Percentiles rank a stretch among this genome's conserved stretches.
These are phyloP conservation scores for Trichoderma koningii DNA, from an alignment of 2,329 filamentous ascomycete species.

Conservation along the genomic window DNA sequence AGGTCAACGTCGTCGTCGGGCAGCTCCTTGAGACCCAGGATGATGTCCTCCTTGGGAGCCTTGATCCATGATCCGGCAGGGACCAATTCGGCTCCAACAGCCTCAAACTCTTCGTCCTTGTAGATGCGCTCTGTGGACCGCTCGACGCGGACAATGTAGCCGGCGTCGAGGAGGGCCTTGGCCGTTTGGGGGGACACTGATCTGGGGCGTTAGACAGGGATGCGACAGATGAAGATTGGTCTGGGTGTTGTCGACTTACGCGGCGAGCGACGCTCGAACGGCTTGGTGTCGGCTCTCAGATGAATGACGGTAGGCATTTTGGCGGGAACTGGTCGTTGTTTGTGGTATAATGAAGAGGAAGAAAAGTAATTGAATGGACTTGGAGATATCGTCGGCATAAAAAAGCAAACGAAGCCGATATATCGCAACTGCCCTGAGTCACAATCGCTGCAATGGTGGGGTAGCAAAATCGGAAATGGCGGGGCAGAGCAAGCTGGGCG, in stretches of 20 bases:
- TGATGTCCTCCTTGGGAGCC: conserved; percentile 60
- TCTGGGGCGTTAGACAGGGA: neutral
- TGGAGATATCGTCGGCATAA: neutral
- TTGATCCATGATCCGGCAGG: conserved; percentile 19
- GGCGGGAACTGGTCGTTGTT: neutral
- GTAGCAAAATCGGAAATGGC: conserved; percentile 3
- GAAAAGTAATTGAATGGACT: neutral
- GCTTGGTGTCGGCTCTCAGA: conserved; percentile 2
- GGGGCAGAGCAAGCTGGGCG: neutral
- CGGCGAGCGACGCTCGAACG: conserved; percentile 1
- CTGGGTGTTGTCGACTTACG: neutral
- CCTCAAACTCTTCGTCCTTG: conserved; percentile 60
- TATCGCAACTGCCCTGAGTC: neutral
- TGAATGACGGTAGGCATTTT: conserved; percentile 5
- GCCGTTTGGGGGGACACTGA: conserved; percentile 31
- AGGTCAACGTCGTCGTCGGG: conserved; percentile 2
- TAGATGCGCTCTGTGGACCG: conserved; percentile 66
- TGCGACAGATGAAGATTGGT: neutral
- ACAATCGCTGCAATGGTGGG: conserved; percentile 7
- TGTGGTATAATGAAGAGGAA: neutral
- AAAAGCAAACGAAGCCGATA: neutral
- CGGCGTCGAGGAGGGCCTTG: conserved; percentile 61
- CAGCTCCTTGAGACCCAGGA: conserved; percentile 63
- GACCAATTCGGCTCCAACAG: conserved; percentile 64
- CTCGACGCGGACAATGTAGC: conserved; percentile 69